A percentile compares a stretch with the other conserved stretches of the same genome.
Conservation (phyloP, 495 filamentous ascomycete genomes). For the Podospora pseudoanserina region DNA sequence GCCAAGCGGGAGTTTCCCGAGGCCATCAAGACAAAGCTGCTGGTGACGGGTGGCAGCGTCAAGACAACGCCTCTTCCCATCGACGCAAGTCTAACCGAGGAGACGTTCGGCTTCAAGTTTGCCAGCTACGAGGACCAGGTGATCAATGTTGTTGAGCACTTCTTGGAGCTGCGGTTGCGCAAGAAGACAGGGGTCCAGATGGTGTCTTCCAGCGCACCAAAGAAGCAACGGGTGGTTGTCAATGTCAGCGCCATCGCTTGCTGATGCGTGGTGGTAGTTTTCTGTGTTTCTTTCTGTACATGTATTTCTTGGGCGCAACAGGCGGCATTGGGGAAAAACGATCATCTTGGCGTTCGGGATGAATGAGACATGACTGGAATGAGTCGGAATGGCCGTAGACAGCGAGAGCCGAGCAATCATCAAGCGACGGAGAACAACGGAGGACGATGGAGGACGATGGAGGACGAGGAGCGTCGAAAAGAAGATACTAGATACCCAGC, state of each 20-base stretch:
- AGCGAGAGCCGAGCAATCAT: neutral
- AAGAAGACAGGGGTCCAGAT: slow-evolving; percentile 14
- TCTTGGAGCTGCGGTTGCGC: slow-evolving; percentile 27
- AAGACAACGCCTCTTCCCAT: slow-evolving; percentile 37
- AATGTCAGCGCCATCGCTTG: slow-evolving; percentile 16
- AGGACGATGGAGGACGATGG: neutral
- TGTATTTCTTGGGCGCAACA: neutral
- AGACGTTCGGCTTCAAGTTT: slow-evolving; percentile 47
- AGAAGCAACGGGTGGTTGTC: slow-evolving; percentile 17
- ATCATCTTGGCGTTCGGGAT: neutral
- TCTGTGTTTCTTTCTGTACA: neutral
- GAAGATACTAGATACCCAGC: neutral
- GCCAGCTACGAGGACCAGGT: slow-evolving; percentile 47
- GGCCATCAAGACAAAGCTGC: slow-evolving; percentile 36
- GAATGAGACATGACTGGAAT: neutral
- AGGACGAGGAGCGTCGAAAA: neutral
- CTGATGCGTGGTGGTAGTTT: neutral
- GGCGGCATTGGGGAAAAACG: neutral
- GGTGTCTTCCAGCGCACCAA: slow-evolving; percentile 1
- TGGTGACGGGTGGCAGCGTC: slow-evolving; percentile 40
- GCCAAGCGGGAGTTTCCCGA: slow-evolving; percentile 39
- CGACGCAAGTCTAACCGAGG: slow-evolving; percentile 42
- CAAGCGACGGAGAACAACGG: neutral
- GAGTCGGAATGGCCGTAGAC: neutral
- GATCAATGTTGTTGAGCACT: slow-evolving; percentile 38